These are phyloP conservation scores for Aspergillus latus DNA, from an alignment of 2,329 filamentous ascomycete species.

Conservation along the genomic window DNA sequence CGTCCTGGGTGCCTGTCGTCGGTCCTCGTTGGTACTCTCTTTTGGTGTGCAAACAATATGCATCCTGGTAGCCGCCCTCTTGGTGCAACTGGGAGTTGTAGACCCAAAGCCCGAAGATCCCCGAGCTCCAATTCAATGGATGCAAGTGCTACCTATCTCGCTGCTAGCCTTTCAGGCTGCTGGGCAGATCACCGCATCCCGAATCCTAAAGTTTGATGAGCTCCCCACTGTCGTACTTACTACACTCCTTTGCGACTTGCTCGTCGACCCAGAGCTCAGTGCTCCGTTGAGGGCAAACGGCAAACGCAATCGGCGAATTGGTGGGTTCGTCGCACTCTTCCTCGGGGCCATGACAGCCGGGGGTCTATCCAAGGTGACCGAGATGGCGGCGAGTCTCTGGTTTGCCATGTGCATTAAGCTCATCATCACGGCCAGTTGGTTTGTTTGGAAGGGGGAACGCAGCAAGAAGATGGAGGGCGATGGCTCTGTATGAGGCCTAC, in stretches of 20 bases:
- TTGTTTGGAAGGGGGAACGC: conserved; percentile 34
- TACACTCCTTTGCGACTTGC: conserved; percentile 41
- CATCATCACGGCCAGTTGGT: conserved; percentile 35
- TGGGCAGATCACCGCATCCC: conserved; percentile 42
- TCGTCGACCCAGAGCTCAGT: conserved; percentile 35
- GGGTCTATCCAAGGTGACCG: conserved; percentile 36
- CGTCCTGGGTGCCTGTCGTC: conserved; percentile 33
- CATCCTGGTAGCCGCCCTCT: conserved; percentile 35
- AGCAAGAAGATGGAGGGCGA: conserved; percentile 5
- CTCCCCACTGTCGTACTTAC: conserved; percentile 46
- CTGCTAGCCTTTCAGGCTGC: conserved; percentile 43
- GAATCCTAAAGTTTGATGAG: conserved; percentile 39
- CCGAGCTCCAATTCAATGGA: conserved; percentile 35
- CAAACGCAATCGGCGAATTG: conserved; percentile 37
- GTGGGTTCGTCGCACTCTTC: conserved; percentile 40
- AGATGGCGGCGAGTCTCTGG: conserved; percentile 42
- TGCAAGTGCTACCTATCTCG: conserved; percentile 39
- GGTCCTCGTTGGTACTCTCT: conserved; percentile 40
- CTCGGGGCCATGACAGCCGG: conserved; percentile 44
- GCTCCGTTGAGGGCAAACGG: conserved; percentile 25
- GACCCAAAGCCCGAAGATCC: conserved; percentile 31
- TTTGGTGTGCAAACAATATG: conserved; percentile 40
- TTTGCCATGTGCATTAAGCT: conserved; percentile 41
- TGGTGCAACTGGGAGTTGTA: conserved; percentile 38
- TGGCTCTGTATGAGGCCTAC: conserved; percentile 11